Conservation (phyloP, 129 eudicot species). For the Saposhnikovia divaricata region DNA sequence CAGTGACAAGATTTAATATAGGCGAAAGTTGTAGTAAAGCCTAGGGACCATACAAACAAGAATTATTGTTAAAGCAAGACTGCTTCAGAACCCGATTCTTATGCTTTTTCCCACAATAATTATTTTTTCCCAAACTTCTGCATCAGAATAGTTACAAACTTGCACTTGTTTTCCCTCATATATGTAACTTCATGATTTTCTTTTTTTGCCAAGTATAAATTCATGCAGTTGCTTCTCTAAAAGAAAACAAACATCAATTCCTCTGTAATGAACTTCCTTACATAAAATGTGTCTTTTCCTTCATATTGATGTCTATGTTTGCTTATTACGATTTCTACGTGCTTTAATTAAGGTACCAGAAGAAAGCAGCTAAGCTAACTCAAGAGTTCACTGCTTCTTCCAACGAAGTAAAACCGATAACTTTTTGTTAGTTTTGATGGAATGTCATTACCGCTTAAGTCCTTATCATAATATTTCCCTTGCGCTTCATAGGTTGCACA, state of each 20-base stretch:
- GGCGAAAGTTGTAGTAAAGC: background rate
- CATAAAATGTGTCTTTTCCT: background rate
- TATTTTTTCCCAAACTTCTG: background rate
- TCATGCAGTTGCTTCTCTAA: background rate
- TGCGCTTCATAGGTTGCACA: constrained; percentile 64
- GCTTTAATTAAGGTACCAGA: constrained; percentile 64
- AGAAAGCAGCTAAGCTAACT: constrained; percentile 89
- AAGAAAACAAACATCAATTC: background rate
- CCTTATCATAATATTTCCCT: constrained; percentile 6
- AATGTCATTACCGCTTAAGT: background rate
- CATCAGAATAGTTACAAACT: background rate
- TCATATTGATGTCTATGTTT: constrained; percentile 6
- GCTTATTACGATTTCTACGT: constrained; percentile 11
- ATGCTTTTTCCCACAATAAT: background rate
- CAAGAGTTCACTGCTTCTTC: constrained; percentile 91
- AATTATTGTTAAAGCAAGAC: background rate
- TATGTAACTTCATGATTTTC: background rate
- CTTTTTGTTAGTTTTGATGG: constrained; percentile 7
- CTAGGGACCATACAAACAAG: background rate
- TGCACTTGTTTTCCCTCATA: background rate
- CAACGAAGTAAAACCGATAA: constrained; percentile 58
- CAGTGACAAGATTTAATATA: background rate
- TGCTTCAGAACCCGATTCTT: background rate
- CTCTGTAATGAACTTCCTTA: background rate
- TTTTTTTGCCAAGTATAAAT: background rate